Base-by-base conservation (phyloP, 2,329 filamentous ascomycete genomes). In the Fusarium austroafricanum region DNA sequence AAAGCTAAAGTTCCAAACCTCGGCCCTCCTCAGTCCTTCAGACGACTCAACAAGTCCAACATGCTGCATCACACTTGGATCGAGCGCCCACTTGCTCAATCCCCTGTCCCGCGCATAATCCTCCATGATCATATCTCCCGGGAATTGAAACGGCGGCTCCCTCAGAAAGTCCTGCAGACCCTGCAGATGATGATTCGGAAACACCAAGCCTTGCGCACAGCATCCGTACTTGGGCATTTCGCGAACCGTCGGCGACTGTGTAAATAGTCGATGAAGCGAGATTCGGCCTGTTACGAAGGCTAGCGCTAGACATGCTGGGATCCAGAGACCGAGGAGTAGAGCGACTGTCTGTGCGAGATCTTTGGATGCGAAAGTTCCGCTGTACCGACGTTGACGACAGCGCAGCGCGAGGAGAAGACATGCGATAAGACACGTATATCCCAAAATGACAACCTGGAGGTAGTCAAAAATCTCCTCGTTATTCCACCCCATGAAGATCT, bases 141-240 rank as follows among this genome's bases (percentile, higher is more conserved):
- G 71, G 35, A 77, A 78, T 21, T 72, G 63, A n/a, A 63, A 79
- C 3, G 77, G 77, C 10, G 77, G 77, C 14, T 73, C 65, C 9
- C 73, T 65, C 7, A 78, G 63, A 23, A 78, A 50, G 14, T 54
- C 53, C 29, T 75, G 71, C 3, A 80, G 52, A 3, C 53, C 67
- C 7, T 69, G 63, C 5, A 80, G 56, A 17, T 80, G 75, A 3
- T 72, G 72, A 9, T 65, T 57, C 6, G 79, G 76, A 37, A 79
- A 78, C 5, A 80, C 73, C 3, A 80, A 65, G 1, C 79, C 79
- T 55, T 81, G 79, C 0, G 79, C 75, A 55, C 79, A 80, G 60
- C 79, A 81, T 1, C 79, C 79, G 40, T 79, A 80, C 7, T 72
- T 70, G 12, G 76, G 74, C 78, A 80, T 80, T 66, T 78, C 74